Base-by-base conservation (phyloP, 176 grass and related monocot genomes). In the Cenchrus americanus region DNA sequence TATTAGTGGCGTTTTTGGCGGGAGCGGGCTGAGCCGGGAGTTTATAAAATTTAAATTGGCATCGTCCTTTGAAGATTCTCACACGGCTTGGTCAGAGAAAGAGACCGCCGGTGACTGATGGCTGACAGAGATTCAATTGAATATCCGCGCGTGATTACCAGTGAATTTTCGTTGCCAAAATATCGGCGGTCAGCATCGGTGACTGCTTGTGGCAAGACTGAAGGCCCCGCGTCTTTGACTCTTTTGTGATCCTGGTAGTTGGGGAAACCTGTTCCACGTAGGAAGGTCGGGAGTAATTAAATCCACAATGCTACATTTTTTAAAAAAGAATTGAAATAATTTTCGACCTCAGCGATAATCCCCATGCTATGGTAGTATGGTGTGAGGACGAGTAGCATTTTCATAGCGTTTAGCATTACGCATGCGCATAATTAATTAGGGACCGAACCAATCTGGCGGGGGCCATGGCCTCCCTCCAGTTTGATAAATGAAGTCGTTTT, bases 1-100 rank as follows among this genome's bases (percentile, higher is more conserved):
- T 69, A 69, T 34, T 54, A 81, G 13, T 34, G 2, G 0, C 51
- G 71, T 81, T 70, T 46, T 59, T 81, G 66, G 37, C 8, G n/a
- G 5, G 37, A 24, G 65, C 26, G 10, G 40, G 22, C 15, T 46
- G 27, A 26, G 40, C 62, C 7, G 49, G 5, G 71, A 73, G 48
- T 73, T 43, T 52, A 41, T 52, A 41, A 23, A 55, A 24, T 73
- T 43, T 52, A 57, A 23, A 55, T n/a, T 57, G 2, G 14, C 5
- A 9, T 8, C 5, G 2, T 7, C 42, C 4, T 47, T 61, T 48
- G 52, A 32, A 71, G 52, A 48, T 82, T 60, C 66, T 71, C 0
- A 43, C 41, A 62, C 40, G 51, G 15, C 27, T 78, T 64, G 1
- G 66, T 61, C 66, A 59, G 41, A 71, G 24, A 62, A n/a, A 62